Evolutionary conservation across 2,329 filamentous ascomycete genomes (phyloP).

Genomic region (Calonectria naviculata): DNA sequence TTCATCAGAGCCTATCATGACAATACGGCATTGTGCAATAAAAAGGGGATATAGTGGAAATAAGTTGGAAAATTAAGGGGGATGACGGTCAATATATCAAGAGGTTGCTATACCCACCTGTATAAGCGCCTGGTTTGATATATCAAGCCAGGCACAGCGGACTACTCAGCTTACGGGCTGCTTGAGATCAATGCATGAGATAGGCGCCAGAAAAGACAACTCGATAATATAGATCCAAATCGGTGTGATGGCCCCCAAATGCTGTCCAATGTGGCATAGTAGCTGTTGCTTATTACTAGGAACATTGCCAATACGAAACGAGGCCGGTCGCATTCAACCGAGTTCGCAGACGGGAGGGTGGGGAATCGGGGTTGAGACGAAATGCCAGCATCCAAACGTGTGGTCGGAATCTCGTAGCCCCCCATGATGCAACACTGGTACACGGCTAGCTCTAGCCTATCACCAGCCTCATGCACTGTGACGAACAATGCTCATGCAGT

Average conservation of each 20-base stretch:
- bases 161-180: background rate
- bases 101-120: background rate
- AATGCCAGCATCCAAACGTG: constrained; percentile 16
- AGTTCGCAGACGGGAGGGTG: background rate
- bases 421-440: constrained; percentile 14
- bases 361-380: constrained; percentile 15
- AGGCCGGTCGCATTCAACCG: constrained; percentile 3
- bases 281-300: background rate
- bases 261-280: background rate
- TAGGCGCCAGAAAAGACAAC: constrained; percentile 10
- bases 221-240: background rate
- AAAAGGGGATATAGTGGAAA: background rate
- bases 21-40: constrained; percentile 1
- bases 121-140: background rate
- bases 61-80: background rate
- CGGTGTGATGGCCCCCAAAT: background rate
- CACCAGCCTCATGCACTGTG: constrained; percentile 6
- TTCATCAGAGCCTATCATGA: background rate
- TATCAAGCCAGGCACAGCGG: background rate
- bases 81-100: background rate
- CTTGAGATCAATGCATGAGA: constrained; percentile 3
- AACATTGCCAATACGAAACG: background rate
- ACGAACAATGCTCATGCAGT: constrained; percentile 7
- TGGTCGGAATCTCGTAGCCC: constrained; percentile 12
- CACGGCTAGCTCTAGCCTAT: constrained; percentile 6